These are phyloP conservation scores for Trypanosoma melophagium DNA, from an alignment of 208 protist genomes.

Conservation along the genomic window DNA sequence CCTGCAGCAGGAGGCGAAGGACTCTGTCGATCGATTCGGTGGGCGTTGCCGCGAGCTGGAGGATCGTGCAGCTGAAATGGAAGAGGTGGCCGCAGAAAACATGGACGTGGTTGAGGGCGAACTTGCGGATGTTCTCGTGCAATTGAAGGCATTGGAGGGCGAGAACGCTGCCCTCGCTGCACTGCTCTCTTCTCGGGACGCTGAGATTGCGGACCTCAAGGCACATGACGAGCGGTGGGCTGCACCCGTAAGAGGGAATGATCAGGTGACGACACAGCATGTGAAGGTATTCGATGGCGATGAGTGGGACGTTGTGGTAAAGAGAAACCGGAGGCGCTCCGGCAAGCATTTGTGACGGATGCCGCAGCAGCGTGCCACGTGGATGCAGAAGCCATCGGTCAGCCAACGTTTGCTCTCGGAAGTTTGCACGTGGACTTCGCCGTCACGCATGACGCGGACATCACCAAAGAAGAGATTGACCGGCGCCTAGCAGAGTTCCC, in stretches of 20 bases:
- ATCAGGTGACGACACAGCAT: conserved; percentile 9
- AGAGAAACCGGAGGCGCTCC: conserved; percentile 37
- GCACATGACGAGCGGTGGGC: conserved; percentile 33
- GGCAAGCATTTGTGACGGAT: conserved; percentile 30
- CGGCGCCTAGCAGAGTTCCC: conserved; percentile 24
- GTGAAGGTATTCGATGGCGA: conserved; percentile 31
- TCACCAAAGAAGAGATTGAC: conserved; percentile 24
- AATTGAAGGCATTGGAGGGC: no score
- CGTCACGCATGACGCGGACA: conserved; percentile 30
- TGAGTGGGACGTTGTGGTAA: conserved; percentile 46
- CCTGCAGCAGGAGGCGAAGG: neutral
- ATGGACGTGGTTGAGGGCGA: no score
- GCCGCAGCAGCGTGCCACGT: conserved; percentile 32
- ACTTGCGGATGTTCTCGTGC: no score
- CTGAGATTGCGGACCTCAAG: no score
- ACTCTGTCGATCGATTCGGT: no score
- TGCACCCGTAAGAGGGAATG: neutral
- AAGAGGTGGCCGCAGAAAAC: no score
- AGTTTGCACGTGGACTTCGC: conserved; percentile 34
- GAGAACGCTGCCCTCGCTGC: no score
- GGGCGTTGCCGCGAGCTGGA: no score
- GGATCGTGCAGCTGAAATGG: no score
- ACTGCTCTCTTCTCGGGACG: no score
- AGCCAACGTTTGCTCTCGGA: conserved; percentile 28
- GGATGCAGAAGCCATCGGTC: conserved; percentile 33